Percentiles rank a stretch among this genome's conserved stretches.
These are phyloP conservation scores for Aspergillus terreus DNA, from an alignment of 2,329 filamentous ascomycete species.

Conservation along the genomic window DNA sequence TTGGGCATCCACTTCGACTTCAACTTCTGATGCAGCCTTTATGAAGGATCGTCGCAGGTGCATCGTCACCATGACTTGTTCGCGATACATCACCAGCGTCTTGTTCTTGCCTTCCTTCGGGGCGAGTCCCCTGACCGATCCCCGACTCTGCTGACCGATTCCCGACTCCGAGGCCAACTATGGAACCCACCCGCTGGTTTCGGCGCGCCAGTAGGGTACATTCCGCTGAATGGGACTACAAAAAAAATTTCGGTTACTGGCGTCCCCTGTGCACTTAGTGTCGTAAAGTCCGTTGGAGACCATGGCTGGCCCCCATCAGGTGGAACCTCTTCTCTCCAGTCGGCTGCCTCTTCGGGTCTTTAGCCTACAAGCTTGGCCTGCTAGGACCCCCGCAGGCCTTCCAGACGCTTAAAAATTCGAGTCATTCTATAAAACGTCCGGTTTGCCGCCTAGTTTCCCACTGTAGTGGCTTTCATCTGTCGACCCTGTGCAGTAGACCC, in stretches of 20 bases:
- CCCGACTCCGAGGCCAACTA: background rate
- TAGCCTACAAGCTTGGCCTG: conserved; percentile 13
- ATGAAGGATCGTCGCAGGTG: background rate
- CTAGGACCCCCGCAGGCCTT: conserved; percentile 5
- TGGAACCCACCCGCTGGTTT: conserved; percentile 4
- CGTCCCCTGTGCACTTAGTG: background rate
- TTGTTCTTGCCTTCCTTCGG: background rate
- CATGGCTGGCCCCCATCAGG: background rate
- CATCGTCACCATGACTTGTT: background rate
- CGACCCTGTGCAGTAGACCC: too few species aligned
- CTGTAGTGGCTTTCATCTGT: background rate
- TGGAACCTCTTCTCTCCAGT: conserved; percentile 2
- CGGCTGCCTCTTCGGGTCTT: conserved; percentile 1
- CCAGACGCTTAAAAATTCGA: conserved; percentile 1
- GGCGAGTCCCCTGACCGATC: background rate
- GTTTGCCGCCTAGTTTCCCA: background rate
- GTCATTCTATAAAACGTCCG: conserved; percentile 3
- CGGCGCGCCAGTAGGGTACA: conserved; percentile 7
- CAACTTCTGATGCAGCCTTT: background rate
- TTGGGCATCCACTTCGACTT: background rate
- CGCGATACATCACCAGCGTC: background rate
- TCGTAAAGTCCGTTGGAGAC: background rate
- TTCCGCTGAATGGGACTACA: conserved; percentile 8
- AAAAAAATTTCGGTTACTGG: conserved; percentile 4
- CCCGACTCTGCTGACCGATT: background rate